phyloP scores from a whole-genome alignment of 2,329 filamentous ascomycete species.

The Aureobasidium sp. region DNA sequence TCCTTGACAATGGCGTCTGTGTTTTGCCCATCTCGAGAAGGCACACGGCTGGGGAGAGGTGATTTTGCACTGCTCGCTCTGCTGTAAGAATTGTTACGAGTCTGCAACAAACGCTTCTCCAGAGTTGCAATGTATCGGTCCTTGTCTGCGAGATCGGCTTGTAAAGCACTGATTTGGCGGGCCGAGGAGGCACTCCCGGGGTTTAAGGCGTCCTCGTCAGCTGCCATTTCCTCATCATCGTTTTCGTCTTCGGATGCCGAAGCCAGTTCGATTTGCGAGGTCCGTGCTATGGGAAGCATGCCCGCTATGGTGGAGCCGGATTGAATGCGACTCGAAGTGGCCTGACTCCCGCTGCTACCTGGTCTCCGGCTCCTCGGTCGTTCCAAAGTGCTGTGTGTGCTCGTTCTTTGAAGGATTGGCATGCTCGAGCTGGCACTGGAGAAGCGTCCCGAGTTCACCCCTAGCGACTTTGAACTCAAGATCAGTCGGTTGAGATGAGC shows the following conservation, averaged over 20 bases:
- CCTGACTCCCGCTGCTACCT: conserved; percentile 5
- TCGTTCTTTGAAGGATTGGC: conserved; percentile 30
- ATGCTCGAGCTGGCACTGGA: conserved; percentile 33
- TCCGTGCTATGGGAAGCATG: conserved; percentile 21
- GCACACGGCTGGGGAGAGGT: conserved; percentile 26
- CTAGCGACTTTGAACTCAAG: conserved; percentile 87
- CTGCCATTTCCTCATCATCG: conserved; percentile 49
- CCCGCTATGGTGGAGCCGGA: conserved; percentile 26
- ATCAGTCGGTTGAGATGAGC: conserved; percentile 94
- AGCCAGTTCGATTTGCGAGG: conserved; percentile 20
- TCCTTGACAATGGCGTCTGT: conserved; percentile 57
- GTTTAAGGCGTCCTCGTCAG: conserved; percentile 27
- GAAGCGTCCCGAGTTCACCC: conserved; percentile 75
- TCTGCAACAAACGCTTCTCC: conserved; percentile 85
- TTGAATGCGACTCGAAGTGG: conserved; percentile 23
- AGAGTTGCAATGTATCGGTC: conserved; percentile 92
- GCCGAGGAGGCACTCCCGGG: conserved; percentile 65
- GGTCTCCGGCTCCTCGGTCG: conserved; percentile 5
- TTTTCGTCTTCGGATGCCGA: conserved; percentile 26
- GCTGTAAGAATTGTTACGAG: conserved; percentile 79
- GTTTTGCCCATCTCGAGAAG: neutral
- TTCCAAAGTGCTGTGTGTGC: conserved; percentile 28
- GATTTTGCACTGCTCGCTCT: conserved; percentile 69
- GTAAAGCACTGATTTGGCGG: conserved; percentile 83
- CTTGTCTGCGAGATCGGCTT: conserved; percentile 92